These are phyloP conservation scores for Chrysanthemum seticuspe DNA, from an alignment of 129 eudicot species.

Conservation along the genomic window DNA sequence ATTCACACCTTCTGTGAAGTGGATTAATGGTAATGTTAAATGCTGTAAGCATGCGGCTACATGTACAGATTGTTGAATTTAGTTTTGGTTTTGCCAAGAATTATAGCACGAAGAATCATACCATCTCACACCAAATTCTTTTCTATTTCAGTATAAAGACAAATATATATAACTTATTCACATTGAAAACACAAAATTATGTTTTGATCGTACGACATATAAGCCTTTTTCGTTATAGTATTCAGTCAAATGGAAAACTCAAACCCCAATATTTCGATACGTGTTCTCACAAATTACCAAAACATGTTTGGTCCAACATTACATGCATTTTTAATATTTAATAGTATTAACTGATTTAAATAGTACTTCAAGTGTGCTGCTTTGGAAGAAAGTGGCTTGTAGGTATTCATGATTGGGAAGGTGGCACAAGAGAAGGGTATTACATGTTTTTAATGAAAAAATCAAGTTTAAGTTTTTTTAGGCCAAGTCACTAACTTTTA, in stretches of 20 bases:
- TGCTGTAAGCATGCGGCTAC: no score
- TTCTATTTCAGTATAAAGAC: not conserved
- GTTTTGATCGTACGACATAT: conserved; percentile 7
- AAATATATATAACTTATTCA: not conserved
- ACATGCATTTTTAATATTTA: conserved; percentile 7
- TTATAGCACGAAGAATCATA: not conserved
- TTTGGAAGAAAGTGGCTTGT: conserved; percentile 29
- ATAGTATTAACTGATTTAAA: conserved; percentile 3
- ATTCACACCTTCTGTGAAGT: no score
- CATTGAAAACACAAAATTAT: not conserved
- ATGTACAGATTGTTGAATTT: no score
- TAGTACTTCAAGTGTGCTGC: conserved; percentile 10
- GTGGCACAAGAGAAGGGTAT: not conserved
- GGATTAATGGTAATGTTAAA: no score
- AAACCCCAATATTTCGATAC: conserved; percentile 30
- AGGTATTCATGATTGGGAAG: not conserved
- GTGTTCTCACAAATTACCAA: conserved; percentile 36
- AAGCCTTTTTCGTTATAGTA: conserved; percentile 1
- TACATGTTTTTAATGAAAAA: not conserved
- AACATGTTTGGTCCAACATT: conserved; percentile 26
- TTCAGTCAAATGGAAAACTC: conserved; percentile 31
- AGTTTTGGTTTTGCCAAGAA: no score
- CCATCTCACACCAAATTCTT: not conserved
- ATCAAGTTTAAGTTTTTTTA: not conserved
- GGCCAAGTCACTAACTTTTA: not conserved